phyloP scores from a whole-genome alignment of 345 rosid genomes.

The Camelina laxa region DNA sequence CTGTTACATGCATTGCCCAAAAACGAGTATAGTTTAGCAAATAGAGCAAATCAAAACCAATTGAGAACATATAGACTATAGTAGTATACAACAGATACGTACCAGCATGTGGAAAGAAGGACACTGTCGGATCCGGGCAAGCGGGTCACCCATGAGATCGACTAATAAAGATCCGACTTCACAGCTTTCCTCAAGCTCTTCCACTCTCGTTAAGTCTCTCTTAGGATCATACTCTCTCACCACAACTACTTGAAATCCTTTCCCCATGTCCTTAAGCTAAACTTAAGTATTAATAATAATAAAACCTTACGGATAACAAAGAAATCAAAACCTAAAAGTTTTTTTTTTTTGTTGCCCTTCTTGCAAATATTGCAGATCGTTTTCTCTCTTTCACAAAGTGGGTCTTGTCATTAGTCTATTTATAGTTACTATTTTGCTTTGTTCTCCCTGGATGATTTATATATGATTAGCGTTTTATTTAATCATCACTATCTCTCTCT shows the following conservation, averaged over 20 bases:
- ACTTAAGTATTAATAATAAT: not conserved
- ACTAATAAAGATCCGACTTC: slow-evolving; percentile 94
- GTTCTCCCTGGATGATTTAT: slow-evolving; percentile 32
- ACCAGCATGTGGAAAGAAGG: slow-evolving; percentile 99
- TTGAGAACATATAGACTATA: slow-evolving; percentile 13
- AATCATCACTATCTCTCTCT: slow-evolving; percentile 44
- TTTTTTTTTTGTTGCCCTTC: not conserved
- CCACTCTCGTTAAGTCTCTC: slow-evolving; percentile 62
- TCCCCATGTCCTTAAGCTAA: slow-evolving; percentile 37
- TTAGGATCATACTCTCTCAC: slow-evolving; percentile 76
- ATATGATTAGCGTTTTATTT: slow-evolving; percentile 33
- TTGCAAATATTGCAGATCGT: slow-evolving; percentile 32
- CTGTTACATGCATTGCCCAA: slow-evolving; percentile 47
- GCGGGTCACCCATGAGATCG: slow-evolving; percentile 97
- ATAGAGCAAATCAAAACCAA: not conserved
- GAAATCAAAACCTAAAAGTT: slow-evolving; percentile 2
- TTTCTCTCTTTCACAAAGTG: slow-evolving; percentile 30
- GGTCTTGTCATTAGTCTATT: slow-evolving; percentile 43
- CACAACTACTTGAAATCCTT: slow-evolving; percentile 42
- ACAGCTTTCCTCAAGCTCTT: slow-evolving; percentile 80
- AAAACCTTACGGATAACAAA: slow-evolving; percentile 19
- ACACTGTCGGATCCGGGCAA: slow-evolving; percentile 97
- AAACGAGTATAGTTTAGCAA: not conserved
- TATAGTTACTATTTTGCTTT: slow-evolving; percentile 40
- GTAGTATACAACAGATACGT: slow-evolving; percentile 5